Evolutionary conservation across 495 filamentous ascomycete genomes (phyloP), one percentile per base, ranked within the genome.

Genomic region (Coniosporium apollinis): DNA sequence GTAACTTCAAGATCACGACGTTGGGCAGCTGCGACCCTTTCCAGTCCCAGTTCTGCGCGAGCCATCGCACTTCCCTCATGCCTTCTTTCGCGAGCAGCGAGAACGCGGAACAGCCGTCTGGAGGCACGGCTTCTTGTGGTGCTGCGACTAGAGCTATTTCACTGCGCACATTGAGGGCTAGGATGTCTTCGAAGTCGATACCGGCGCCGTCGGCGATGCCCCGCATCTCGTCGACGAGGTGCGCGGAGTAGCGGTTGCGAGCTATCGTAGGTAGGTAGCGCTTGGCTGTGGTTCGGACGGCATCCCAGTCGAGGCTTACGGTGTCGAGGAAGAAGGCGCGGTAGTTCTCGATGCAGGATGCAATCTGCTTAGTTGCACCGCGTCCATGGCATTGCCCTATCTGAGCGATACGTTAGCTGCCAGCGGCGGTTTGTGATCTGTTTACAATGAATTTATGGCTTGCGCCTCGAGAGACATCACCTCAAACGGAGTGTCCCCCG

Each of bases 11-110:
- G 6, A 36, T 14, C 8, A 22, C 39, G 38, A 40, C 40, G 38
- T 45, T 14, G 22, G 20, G 16, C 30, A 43, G 19, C 25, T 37
- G 33, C 17, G 15, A 26, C 17, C 24, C 26, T 28, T 30, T 39
- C 38, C 48, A 48, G 42, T 80, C 76, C 76, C 76, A 82, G 32
- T 79, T 82, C 58, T 82, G 76, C 3, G 59, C 64, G 13, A 78
- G 51, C 14, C 67, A 62, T 11, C 56, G n/a, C n/a, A n/a, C n/a
- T n/a, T n/a, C n/a, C n/a, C n/a, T n/a, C n/a, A n/a, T 55, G 1
- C 40, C 39, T 8, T 51, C 41, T n/a, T 52, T 44, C 19, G 38
- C 62, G 40, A 59, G 57, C 68, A 66, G 76, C 8, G 57, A 65
- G 2, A 80, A 37, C 21, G 65, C 61, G 3, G 76, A 77, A 39